phyloP scores from a whole-genome alignment of 306 rosid genomes.

The Ammopiptanthus mongolicus region DNA sequence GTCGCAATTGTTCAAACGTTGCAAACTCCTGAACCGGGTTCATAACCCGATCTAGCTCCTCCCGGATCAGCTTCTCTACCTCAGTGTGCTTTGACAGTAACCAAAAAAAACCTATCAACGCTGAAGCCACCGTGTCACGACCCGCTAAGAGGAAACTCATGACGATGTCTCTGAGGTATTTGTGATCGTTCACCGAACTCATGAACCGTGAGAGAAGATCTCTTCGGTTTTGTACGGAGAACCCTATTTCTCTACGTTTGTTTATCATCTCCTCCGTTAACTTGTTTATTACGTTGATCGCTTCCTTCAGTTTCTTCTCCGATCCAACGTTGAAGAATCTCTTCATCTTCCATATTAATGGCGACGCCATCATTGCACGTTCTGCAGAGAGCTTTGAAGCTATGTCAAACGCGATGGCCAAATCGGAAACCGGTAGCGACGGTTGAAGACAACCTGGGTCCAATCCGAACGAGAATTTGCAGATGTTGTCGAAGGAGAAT shows the following conservation, averaged over 20 bases:
- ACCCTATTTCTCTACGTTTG: constrained; percentile 31
- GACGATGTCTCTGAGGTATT: constrained; percentile 65
- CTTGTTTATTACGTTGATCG: constrained; percentile 37
- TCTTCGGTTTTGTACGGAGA: background rate
- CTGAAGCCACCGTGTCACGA: constrained; percentile 73
- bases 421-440: constrained; percentile 36
- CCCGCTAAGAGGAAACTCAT: constrained; percentile 83
- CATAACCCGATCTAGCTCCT: constrained; percentile 50
- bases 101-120: constrained; percentile 57
- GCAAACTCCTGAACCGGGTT: constrained; percentile 24
- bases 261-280: constrained; percentile 40
- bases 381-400: constrained; percentile 66
- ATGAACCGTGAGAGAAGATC: constrained; percentile 82
- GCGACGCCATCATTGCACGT: constrained; percentile 57
- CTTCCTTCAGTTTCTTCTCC: constrained; percentile 51
- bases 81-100: constrained; percentile 44
- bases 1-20: constrained; percentile 34
- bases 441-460: constrained; percentile 71
- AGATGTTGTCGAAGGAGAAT: constrained; percentile 75
- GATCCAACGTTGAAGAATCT: constrained; percentile 49
- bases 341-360: constrained; percentile 60
- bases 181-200: constrained; percentile 50
- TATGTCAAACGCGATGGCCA: constrained; percentile 50
- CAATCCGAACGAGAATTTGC: constrained; percentile 66
- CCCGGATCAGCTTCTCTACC: constrained; percentile 38